Evolutionary conservation across 108 stramenopile species (phyloP), one percentile per base, ranked within the genome.

Genomic region (Nannochloropsis salina): DNA sequence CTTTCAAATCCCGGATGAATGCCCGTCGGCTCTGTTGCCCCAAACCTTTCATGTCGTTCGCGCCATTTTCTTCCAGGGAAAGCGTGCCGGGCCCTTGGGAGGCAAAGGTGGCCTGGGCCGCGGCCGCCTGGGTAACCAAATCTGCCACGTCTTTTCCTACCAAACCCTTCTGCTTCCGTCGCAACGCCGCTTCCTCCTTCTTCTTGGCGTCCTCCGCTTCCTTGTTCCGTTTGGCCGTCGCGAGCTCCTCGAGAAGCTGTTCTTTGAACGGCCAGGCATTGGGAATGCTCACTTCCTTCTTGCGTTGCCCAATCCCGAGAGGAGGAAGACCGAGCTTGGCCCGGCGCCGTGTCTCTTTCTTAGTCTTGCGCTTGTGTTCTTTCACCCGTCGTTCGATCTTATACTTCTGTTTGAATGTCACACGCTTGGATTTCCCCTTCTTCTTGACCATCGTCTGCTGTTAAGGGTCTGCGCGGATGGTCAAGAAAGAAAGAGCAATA

Each of bases 181-280:
- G 45, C 3, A 83, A 83, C 79, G 31, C 74, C 8, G n/a, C 21
- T 21, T 44, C 43, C 84, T 74, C 47, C 44, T 88, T 21, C 83
- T 90, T 89, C 88, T 93, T 91, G 81, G 91, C 90, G 47, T 95
- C 92, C 87, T 94, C 94, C 83, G 87, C 90, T 80, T 95, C 93
- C 45, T 87, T 81, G 82, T 95, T 93, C 20, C 90, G 88, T 84
- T 92, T 90, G 45, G 95, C 93, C 22, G 43, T 42, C 45, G 90
- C 91, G 45, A 96, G 95, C 79, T 94, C 94, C 87, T 95, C 94
- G 21, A 97, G 85, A 81, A 99, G 90, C 88, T 98, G 95, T 86
- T 96, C 96, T 89, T 98, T 98, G 92, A 98, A 98, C 8, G 99
- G 99, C 95, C 97, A 95, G 12, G 95, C 94, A 89, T 99, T 99